These are phyloP conservation scores for Helenozyma rhizophorensis DNA, from an alignment of 805 yeast species.

Conservation along the genomic window DNA sequence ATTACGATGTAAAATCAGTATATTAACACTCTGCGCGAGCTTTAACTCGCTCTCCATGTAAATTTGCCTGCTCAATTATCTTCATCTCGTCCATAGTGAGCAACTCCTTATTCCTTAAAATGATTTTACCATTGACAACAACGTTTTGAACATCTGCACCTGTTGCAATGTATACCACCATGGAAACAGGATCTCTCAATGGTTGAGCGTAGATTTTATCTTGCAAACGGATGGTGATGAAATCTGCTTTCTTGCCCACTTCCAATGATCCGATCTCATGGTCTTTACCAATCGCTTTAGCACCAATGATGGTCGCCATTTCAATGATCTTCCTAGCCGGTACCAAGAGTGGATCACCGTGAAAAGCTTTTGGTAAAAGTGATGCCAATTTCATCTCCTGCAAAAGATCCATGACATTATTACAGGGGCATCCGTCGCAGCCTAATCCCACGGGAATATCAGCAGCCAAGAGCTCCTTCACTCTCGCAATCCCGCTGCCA, in stretches of 20 bases:
- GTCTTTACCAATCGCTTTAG: conserved; percentile 12
- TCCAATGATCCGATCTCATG: conserved; percentile 13
- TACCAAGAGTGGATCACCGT: conserved; percentile 14
- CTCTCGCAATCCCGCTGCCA: conserved; percentile 17
- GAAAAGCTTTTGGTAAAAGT: conserved; percentile 17
- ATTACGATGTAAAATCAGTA: no score
- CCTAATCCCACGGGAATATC: conserved; percentile 16
- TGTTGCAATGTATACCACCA: conserved; percentile 20
- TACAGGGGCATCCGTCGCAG: conserved; percentile 19
- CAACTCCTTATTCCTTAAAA: conserved; percentile 6
- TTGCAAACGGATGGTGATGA: conserved; percentile 12
- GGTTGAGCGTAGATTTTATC: conserved; percentile 20
- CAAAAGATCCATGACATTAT: conserved; percentile 17
- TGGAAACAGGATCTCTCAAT: conserved; percentile 18
- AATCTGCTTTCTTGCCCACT: conserved; percentile 12
- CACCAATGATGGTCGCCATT: conserved; percentile 14
- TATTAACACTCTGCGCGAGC: conserved; percentile 7
- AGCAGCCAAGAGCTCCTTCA: conserved; percentile 13
- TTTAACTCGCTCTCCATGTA: conserved; percentile 10
- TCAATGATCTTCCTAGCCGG: conserved; percentile 11
- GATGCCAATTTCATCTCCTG: conserved; percentile 19
- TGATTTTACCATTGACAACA: conserved; percentile 6
- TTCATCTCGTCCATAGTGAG: conserved; percentile 9
- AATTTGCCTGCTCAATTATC: conserved; percentile 8
- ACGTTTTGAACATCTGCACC: conserved; percentile 17